Conservation (phyloP, 306 rosid genomes). For the Vigna unguiculata region DNA sequence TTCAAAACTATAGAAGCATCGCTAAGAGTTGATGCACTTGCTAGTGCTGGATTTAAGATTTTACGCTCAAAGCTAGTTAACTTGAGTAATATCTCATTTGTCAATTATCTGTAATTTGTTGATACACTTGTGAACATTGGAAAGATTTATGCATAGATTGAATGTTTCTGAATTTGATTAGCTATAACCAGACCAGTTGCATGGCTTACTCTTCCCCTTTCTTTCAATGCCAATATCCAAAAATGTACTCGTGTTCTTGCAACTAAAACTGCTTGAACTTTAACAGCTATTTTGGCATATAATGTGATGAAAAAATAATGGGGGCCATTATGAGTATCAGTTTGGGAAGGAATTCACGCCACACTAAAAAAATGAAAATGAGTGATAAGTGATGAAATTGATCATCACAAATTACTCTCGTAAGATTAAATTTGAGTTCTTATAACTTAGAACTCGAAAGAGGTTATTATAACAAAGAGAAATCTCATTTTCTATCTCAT, state of each 20-base stretch:
- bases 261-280: neutral
- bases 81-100: neutral
- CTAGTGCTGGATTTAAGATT: conserved; percentile 94
- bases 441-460: no score
- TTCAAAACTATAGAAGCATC: conserved; percentile 86
- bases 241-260: neutral
- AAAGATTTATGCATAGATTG: neutral
- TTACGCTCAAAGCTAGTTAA: conserved; percentile 85
- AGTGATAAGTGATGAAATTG: no score
- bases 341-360: no score
- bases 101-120: conserved; percentile 22
- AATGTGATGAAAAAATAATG: no score
- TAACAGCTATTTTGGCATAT: neutral
- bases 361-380: no score
- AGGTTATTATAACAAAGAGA: no score
- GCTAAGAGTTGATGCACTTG: conserved; percentile 87
- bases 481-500: no score
- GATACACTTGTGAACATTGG: neutral
- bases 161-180: no score
- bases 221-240: conserved; percentile 1
- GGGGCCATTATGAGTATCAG: no score
- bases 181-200: no score
- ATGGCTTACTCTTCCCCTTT: neutral
- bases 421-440: no score
- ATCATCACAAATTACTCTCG: no score